Base-by-base conservation (phyloP, 805 yeast species). In the Kodamaea laetipori region DNA sequence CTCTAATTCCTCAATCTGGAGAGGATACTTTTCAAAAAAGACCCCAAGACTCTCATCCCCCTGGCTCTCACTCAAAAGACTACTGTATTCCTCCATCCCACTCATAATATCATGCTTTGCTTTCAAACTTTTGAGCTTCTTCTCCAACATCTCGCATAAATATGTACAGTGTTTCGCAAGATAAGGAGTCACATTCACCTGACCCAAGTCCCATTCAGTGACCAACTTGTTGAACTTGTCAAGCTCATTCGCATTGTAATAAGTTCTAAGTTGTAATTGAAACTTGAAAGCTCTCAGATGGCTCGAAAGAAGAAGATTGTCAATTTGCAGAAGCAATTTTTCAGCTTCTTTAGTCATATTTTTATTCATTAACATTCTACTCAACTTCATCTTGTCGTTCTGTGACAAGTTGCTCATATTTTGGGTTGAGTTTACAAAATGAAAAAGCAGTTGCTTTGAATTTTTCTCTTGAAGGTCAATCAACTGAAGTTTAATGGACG, bases 141-240 rank as follows among this genome's bases (percentile, higher is more conserved):
- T 49, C 10, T 17, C 25, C 15, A 65, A 45, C 16, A 40, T 63
- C 33, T 55, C 57, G 40, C 66, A 71, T 10, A 70, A 53, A 35
- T 42, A 60, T 32, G 56, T 53, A 38, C 66, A 62, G 30, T 69
- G 72, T 27, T 58, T 53, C 44, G 55, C 50, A 13, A 69, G 50
- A 47, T 66, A 69, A 7, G 71, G 72, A 37, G 62, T 63, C 8
- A 69, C 50, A 1, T 53, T 49, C 13, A 57, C 51, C 4, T 55
- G 60, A 38, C 66, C 53, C 11, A 71, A 49, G 2, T 71, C 67
- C 46, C 70, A 71, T 4, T 49, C 43, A 4, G 60, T 57, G 2
- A 70, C 50, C 1, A 45, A 40, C 21, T 46, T 18, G 5, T 44
- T 36, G 32, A 66, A 55, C 4, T 43, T 49, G 1, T 44, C 48